These are phyloP conservation scores for Kodamaea hsintzibuensis DNA, from an alignment of 805 yeast genomes.

Conservation along the genomic window DNA sequence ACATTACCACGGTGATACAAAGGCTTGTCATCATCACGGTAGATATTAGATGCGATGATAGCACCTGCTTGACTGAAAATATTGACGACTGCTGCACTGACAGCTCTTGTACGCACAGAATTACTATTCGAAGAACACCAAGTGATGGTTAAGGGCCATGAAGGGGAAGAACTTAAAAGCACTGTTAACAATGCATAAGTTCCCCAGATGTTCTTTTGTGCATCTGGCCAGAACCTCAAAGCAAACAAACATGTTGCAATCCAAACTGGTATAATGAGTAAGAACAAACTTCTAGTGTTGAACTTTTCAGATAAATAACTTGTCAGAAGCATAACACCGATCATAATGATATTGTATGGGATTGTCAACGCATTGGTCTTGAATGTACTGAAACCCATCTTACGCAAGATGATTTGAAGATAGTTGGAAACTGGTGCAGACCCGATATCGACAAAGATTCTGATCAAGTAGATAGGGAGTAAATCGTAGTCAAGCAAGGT, in stretches of 20 bases:
- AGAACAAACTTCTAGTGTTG: constrained; percentile 19
- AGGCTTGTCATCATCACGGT: constrained; percentile 59
- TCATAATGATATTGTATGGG: constrained; percentile 42
- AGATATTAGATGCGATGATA: constrained; percentile 58
- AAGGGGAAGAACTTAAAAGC: constrained; percentile 45
- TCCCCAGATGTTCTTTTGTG: constrained; percentile 44
- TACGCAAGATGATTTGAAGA: constrained; percentile 14
- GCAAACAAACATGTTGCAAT: constrained; percentile 24
- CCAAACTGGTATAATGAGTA: constrained; percentile 17
- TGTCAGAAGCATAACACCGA: constrained; percentile 21
- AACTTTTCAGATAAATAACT: constrained; percentile 26
- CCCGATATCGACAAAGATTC: constrained; percentile 24
- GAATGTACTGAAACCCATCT: constrained; percentile 54
- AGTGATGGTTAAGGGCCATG: constrained; percentile 56
- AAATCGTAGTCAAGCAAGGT: constrained; percentile 27
- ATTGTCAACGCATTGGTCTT: constrained; percentile 53
- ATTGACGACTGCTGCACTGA: constrained; percentile 67
- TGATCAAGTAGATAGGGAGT: constrained; percentile 28
- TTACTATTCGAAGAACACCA: constrained; percentile 66
- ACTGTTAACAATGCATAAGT: constrained; percentile 41
- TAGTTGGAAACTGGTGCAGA: constrained; percentile 17
- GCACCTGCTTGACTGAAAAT: constrained; percentile 62
- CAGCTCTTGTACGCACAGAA: constrained; percentile 61
- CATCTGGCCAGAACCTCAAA: constrained; percentile 43
- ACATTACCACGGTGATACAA: constrained; percentile 59